Evolutionary conservation across 805 yeast genomes (phyloP).

Genomic region (Saccharomycopsis sp.): DNA sequence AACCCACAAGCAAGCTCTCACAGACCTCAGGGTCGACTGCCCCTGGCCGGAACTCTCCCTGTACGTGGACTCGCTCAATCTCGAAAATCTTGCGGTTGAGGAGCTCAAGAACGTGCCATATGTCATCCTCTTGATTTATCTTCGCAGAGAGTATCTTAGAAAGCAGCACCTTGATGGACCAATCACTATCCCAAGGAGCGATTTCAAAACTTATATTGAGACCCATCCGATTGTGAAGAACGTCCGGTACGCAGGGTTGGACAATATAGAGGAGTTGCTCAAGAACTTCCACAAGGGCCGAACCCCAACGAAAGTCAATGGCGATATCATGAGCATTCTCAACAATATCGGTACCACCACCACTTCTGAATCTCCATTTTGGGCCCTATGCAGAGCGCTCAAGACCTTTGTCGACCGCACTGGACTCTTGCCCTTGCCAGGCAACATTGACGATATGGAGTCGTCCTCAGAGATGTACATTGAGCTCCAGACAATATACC

Average conservation of each 20-base stretch:
- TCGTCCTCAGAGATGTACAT: constrained; percentile 60
- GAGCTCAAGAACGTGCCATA: constrained; percentile 23
- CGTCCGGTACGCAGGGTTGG: constrained; percentile 27
- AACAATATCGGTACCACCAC: constrained; percentile 28
- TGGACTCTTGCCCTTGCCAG: constrained; percentile 56
- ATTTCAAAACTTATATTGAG: constrained; percentile 31
- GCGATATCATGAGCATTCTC: constrained; percentile 25
- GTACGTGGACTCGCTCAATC: constrained; percentile 18
- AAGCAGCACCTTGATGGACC: too few species aligned
- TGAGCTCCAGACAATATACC: constrained; percentile 47
- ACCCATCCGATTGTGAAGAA: not conserved
- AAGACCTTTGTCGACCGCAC: constrained; percentile 37
- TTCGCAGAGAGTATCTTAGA: constrained; percentile 24
- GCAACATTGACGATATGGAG: constrained; percentile 82
- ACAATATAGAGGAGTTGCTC: constrained; percentile 46
- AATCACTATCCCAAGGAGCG: too few species aligned
- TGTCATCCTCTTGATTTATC: constrained; percentile 11
- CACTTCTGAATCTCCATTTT: constrained; percentile 30
- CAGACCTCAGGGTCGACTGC: constrained; percentile 40
- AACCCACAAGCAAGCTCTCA: constrained; percentile 55
- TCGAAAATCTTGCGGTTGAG: constrained; percentile 10
- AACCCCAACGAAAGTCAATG: constrained; percentile 28
- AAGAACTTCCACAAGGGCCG: constrained; percentile 37
- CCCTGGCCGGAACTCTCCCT: constrained; percentile 21
- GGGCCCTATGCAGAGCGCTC: constrained; percentile 54